phyloP scores from a whole-genome alignment of 2,329 filamentous ascomycete genomes.

The Ophiosphaerella narmari region DNA sequence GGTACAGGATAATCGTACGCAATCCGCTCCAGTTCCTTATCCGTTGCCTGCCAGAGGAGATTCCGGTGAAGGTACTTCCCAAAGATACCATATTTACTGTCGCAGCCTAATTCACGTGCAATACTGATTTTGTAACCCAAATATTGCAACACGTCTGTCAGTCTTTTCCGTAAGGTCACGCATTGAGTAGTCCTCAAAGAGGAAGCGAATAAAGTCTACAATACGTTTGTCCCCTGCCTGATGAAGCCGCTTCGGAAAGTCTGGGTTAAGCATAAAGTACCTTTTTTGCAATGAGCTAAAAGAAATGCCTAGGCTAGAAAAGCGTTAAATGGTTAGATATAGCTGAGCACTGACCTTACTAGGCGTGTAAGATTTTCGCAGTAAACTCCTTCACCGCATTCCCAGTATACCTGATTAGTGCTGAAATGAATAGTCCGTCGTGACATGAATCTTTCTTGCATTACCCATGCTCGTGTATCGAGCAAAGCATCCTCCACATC shows the following conservation, averaged over 20 bases:
- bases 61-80: slow-evolving; percentile 14
- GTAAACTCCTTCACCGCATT: slow-evolving; percentile 1
- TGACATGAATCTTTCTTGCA: no score
- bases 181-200: slow-evolving; percentile 21
- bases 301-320: background rate
- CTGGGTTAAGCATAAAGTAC: slow-evolving; percentile 14
- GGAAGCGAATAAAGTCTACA: slow-evolving; percentile 10
- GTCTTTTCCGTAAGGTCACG: slow-evolving; percentile 9
- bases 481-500: slow-evolving; percentile 8
- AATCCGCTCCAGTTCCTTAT: slow-evolving; percentile 5
- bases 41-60: slow-evolving; percentile 1
- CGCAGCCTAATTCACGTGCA: slow-evolving; percentile 1
- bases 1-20: slow-evolving; percentile 9
- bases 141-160: slow-evolving; percentile 20
- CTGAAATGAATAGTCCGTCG: no score
- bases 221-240: slow-evolving; percentile 2
- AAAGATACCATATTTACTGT: slow-evolving; percentile 19
- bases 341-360: slow-evolving; percentile 14
- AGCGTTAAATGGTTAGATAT: slow-evolving; percentile 4
- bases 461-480: slow-evolving; percentile 26
- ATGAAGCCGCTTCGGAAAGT: slow-evolving; percentile 16
- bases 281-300: slow-evolving; percentile 9
- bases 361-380: slow-evolving; percentile 21
- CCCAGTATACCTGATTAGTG: no score
- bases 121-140: slow-evolving; percentile 20